Percentiles rank a stretch among this genome's conserved stretches.
These are phyloP conservation scores for Akanthomyces lecanii DNA, from an alignment of 2,329 filamentous ascomycete genomes.

Conservation along the genomic window DNA sequence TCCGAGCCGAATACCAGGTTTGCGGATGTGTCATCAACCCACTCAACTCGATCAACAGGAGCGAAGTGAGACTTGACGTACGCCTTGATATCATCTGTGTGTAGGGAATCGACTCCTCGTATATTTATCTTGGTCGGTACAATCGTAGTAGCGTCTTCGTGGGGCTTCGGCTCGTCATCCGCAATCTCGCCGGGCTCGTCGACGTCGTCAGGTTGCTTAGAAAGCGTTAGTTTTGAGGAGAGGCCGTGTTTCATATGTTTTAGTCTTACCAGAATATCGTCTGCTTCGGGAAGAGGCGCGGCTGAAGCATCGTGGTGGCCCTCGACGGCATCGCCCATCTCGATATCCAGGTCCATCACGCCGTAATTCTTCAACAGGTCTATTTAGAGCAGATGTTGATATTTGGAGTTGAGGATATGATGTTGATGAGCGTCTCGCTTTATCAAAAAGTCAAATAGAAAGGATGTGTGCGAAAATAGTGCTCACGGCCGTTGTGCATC, in stretches of 20 bases:
- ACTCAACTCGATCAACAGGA: conserved; percentile 66
- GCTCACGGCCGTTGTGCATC: background rate
- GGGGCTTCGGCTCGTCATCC: conserved; percentile 29
- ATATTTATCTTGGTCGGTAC: conserved; percentile 68
- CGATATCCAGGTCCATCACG: conserved; percentile 65
- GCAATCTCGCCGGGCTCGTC: conserved; percentile 37
- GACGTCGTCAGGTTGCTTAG: conserved; percentile 33
- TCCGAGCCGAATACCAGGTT: conserved; percentile 73
- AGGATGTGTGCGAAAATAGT: background rate
- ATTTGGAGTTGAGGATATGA: background rate
- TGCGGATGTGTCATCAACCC: conserved; percentile 90
- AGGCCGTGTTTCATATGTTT: background rate
- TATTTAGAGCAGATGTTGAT: background rate
- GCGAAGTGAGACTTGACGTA: conserved; percentile 68
- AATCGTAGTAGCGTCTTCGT: conserved; percentile 24
- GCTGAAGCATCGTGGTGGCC: conserved; percentile 27
- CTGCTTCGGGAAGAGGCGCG: conserved; percentile 27
- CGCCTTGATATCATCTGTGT: conserved; percentile 71
- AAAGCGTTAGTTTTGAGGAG: background rate
- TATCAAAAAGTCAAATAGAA: background rate
- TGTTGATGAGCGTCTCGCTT: background rate
- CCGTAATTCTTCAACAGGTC: conserved; percentile 2
- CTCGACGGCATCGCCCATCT: conserved; percentile 62
- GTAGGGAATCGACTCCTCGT: conserved; percentile 75
- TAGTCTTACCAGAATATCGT: conserved; percentile 35